Evolutionary conservation across 2,329 filamentous ascomycete genomes (phyloP).

Genomic region (Colletotrichum sp.): DNA sequence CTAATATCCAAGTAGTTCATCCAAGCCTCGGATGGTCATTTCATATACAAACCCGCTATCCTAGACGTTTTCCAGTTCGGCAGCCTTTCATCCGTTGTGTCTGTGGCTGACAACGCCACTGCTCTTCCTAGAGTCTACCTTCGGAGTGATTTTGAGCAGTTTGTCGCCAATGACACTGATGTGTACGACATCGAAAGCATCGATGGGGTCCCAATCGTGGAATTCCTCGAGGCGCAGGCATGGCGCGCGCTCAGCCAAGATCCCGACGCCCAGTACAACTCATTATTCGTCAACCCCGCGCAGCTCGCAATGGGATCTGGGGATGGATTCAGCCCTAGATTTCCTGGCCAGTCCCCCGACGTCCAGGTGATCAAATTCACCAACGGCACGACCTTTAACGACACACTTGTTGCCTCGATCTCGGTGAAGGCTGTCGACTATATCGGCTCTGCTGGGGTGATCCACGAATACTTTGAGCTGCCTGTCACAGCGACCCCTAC

Average conservation of each 20-base stretch:
- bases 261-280: slow-evolving; percentile 24
- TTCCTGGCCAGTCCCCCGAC: not conserved
- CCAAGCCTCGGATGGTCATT: not conserved
- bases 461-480: slow-evolving; percentile 5
- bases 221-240: slow-evolving; percentile 10
- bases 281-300: slow-evolving; percentile 7
- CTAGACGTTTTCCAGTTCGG: slow-evolving; percentile 10
- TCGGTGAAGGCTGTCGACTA: not conserved
- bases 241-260: slow-evolving; percentile 17
- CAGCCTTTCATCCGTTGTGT: slow-evolving; percentile 3
- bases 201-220: not conserved
- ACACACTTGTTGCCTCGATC: not conserved
- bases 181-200: slow-evolving; percentile 23
- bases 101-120: slow-evolving; percentile 15
- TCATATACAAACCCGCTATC: slow-evolving; percentile 11
- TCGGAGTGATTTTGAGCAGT: not conserved
- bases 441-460: not conserved
- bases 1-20: not conserved
- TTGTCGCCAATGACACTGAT: not conserved
- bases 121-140: slow-evolving; percentile 8
- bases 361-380: slow-evolving; percentile 7
- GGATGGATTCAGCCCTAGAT: not conserved
- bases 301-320: not conserved
- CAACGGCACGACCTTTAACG: slow-evolving; percentile 1
- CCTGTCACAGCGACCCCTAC: not conserved